These are phyloP conservation scores for Ramalina intermedia DNA, from an alignment of 495 filamentous ascomycete genomes.

Conservation along the genomic window DNA sequence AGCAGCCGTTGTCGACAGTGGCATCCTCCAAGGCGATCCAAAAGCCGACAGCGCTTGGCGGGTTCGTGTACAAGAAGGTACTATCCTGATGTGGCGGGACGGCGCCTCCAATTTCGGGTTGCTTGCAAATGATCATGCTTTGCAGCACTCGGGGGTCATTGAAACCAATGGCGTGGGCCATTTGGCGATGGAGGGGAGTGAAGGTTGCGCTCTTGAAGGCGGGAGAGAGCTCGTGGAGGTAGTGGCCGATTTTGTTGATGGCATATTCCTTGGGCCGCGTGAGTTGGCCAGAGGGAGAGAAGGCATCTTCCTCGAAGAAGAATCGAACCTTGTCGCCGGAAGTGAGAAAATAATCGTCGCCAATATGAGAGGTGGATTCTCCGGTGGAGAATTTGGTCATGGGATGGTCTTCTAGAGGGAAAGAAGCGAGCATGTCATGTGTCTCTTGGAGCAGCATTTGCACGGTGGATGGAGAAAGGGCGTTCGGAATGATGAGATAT, in stretches of 20 bases:
- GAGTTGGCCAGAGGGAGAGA: slow-evolving; percentile 36
- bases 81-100: slow-evolving; percentile 83
- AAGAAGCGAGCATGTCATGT: slow-evolving; percentile 53
- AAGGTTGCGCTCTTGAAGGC: slow-evolving; percentile 53
- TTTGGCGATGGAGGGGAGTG: slow-evolving; percentile 38
- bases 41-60: slow-evolving; percentile 80
- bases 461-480: slow-evolving; percentile 50
- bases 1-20: slow-evolving; percentile 66
- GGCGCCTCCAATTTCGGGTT: slow-evolving; percentile 83
- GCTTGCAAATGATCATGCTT: slow-evolving; percentile 97
- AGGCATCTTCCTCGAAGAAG: slow-evolving; percentile 82
- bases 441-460: slow-evolving; percentile 59
- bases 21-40: slow-evolving; percentile 95
- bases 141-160: slow-evolving; percentile 62
- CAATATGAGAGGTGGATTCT: slow-evolving; percentile 54
- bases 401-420: slow-evolving; percentile 67
- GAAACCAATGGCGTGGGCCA: slow-evolving; percentile 63
- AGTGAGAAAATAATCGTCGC: slow-evolving; percentile 85
- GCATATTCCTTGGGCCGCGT: slow-evolving; percentile 63
- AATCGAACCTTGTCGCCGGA: slow-evolving; percentile 85
- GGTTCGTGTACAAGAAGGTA: slow-evolving; percentile 84
- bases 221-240: slow-evolving; percentile 60
- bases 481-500: slow-evolving; percentile 77
- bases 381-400: slow-evolving; percentile 88
- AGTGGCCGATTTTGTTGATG: slow-evolving; percentile 96